Conservation (phyloP, 2,329 filamentous ascomycete species). For the Fusarium kyushuense region DNA sequence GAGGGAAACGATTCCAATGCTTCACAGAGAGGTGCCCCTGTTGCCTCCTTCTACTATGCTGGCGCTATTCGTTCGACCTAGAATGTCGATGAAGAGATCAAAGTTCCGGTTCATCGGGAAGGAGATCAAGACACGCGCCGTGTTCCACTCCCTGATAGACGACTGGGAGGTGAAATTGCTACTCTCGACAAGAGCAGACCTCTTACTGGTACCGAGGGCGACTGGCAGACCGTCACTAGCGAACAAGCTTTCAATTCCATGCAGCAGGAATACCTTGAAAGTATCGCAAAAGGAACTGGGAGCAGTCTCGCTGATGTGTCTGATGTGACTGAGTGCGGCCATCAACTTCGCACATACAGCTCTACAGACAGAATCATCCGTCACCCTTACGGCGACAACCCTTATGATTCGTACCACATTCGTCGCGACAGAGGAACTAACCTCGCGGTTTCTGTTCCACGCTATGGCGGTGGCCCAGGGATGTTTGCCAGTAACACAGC, state of each 20-base stretch:
- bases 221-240: slow-evolving; percentile 55
- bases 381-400: slow-evolving; percentile 36
- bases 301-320: slow-evolving; percentile 62
- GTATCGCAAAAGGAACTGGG: slow-evolving; percentile 51
- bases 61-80: slow-evolving; percentile 55
- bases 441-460: slow-evolving; percentile 41
- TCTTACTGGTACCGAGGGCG: slow-evolving; percentile 41
- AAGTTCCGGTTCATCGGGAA: slow-evolving; percentile 50
- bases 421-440: slow-evolving; percentile 42
- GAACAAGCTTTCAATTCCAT: slow-evolving; percentile 44
- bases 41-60: slow-evolving; percentile 53
- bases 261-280: slow-evolving; percentile 41
- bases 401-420: slow-evolving; percentile 34
- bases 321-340: slow-evolving; percentile 47
- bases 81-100: slow-evolving; percentile 57
- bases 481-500: slow-evolving; percentile 43
- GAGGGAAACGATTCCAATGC: slow-evolving; percentile 13
- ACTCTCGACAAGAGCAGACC: slow-evolving; percentile 34
- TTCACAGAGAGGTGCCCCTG: slow-evolving; percentile 13
- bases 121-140: slow-evolving; percentile 5
- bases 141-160: slow-evolving; percentile 15
- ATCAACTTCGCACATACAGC: slow-evolving; percentile 37
- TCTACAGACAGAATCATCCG: slow-evolving; percentile 48
- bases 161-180: slow-evolving; percentile 33
- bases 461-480: slow-evolving; percentile 19